phyloP scores from a whole-genome alignment of 2,329 filamentous ascomycete species.

The Penicillium sp. region DNA sequence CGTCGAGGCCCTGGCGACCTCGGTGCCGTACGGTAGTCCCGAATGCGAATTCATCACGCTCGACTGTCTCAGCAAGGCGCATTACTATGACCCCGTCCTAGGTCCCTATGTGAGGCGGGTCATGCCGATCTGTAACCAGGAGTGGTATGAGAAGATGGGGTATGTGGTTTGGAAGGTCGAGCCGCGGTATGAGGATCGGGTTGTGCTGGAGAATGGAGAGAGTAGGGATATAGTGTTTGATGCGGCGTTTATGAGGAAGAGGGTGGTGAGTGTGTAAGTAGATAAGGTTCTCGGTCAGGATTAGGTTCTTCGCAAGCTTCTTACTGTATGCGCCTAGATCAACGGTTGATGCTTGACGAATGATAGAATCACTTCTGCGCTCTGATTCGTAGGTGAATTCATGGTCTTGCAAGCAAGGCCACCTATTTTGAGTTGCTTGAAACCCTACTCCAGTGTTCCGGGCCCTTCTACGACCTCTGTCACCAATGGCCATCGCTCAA shows the following conservation, averaged over 20 bases:
- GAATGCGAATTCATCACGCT: constrained; percentile 22
- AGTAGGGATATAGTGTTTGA: constrained; percentile 12
- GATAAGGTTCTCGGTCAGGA: no score
- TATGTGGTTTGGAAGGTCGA: constrained; percentile 36
- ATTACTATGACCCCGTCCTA: constrained; percentile 27
- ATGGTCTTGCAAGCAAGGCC: no score
- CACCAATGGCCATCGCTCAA: no score
- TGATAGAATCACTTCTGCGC: no score
- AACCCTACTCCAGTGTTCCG: no score
- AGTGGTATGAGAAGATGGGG: constrained; percentile 34
- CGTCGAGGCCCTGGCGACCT: constrained; percentile 26
- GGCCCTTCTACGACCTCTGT: no score
- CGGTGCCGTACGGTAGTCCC: constrained; percentile 27
- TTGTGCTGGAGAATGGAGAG: constrained; percentile 16
- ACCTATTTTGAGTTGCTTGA: no score
- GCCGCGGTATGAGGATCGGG: constrained; percentile 21
- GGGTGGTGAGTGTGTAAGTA: background rate
- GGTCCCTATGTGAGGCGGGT: constrained; percentile 20
- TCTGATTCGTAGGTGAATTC: no score
- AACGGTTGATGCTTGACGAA: no score
- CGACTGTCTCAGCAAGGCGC: constrained; percentile 27
- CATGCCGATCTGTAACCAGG: constrained; percentile 15
- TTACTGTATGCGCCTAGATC: no score
- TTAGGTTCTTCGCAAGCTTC: no score
- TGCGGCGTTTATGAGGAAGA: constrained; percentile 34